phyloP scores from a whole-genome alignment of 1,284 basidiomycete species.

The Trichosporon ovoides region DNA sequence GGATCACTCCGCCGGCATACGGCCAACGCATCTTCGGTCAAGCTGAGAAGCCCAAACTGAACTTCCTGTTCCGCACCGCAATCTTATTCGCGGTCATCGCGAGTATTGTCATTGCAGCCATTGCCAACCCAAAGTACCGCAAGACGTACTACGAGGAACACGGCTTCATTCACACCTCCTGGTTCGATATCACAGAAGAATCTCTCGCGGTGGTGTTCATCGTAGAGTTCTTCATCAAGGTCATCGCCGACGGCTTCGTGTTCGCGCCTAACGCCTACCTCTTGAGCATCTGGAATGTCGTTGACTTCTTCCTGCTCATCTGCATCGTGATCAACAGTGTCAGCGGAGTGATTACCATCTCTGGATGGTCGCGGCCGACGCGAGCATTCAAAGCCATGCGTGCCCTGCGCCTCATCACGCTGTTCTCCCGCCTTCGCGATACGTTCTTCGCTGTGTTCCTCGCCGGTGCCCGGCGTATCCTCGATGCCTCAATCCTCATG shows the following conservation, averaged over 20 bases:
- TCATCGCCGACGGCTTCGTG: conserved; percentile 84
- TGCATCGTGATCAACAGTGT: conserved; percentile 77
- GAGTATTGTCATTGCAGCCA: conserved; percentile 74
- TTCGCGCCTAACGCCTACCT: conserved; percentile 95
- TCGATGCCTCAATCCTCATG: conserved; percentile 88
- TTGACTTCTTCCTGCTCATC: conserved; percentile 81
- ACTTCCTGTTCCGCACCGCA: conserved; percentile 68
- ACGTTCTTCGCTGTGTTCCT: conserved; percentile 91
- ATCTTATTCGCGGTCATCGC: conserved; percentile 74
- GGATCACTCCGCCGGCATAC: conserved; percentile 71
- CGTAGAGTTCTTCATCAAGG: conserved; percentile 78
- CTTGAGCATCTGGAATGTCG: conserved; percentile 82
- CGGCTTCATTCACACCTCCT: conserved; percentile 63
- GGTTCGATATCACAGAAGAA: conserved; percentile 83
- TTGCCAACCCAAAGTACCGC: conserved; percentile 83
- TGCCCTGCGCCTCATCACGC: conserved; percentile 82
- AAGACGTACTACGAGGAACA: conserved; percentile 62
- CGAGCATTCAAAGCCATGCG: conserved; percentile 84
- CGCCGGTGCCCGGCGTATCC: conserved; percentile 75
- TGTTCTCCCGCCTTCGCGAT: conserved; percentile 76
- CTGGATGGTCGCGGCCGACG: conserved; percentile 74
- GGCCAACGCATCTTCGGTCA: conserved; percentile 79
- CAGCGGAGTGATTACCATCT: conserved; percentile 70
- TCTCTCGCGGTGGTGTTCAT: conserved; percentile 71
- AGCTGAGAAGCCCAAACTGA: conserved; percentile 61